These are phyloP conservation scores for Beauveria caledonica DNA, from an alignment of 2,329 filamentous ascomycete species.

Conservation along the genomic window DNA sequence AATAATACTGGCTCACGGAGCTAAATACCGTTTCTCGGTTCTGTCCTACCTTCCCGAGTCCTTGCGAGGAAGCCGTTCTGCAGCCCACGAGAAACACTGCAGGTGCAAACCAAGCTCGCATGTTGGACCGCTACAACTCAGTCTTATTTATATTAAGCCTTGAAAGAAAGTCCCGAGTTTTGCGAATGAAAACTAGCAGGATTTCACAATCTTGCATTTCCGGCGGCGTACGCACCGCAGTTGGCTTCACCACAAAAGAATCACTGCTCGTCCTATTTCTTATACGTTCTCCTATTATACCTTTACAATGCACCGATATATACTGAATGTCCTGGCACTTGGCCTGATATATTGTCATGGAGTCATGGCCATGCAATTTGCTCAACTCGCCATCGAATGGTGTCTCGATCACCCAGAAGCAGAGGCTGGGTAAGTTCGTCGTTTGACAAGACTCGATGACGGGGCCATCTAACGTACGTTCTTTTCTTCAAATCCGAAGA, in stretches of 20 bases:
- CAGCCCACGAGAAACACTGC: not conserved
- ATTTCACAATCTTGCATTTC: not conserved
- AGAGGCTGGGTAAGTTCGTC: not conserved
- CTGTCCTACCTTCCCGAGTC: not conserved
- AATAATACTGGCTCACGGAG: not conserved
- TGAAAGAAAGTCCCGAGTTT: not conserved
- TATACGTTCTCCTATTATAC: not conserved
- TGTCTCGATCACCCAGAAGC: constrained; percentile 6
- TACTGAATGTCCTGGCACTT: not conserved
- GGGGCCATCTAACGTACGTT: not conserved
- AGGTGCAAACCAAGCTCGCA: not conserved
- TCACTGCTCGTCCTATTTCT: not conserved
- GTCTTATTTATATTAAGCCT: not conserved
- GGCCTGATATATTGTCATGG: not conserved
- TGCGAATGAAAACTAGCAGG: not conserved
- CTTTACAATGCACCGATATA: constrained; percentile 1
- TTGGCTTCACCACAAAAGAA: not conserved
- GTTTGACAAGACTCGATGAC: not conserved
- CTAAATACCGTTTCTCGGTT: not conserved
- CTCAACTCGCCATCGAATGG: constrained; percentile 5
- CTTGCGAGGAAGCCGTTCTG: not conserved
- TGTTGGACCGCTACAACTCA: not conserved
- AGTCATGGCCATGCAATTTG: not conserved
- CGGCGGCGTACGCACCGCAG: not conserved
- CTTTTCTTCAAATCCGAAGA: not conserved